Evolutionary conservation across 306 rosid genomes (phyloP).

Genomic region (Quercus robur): DNA sequence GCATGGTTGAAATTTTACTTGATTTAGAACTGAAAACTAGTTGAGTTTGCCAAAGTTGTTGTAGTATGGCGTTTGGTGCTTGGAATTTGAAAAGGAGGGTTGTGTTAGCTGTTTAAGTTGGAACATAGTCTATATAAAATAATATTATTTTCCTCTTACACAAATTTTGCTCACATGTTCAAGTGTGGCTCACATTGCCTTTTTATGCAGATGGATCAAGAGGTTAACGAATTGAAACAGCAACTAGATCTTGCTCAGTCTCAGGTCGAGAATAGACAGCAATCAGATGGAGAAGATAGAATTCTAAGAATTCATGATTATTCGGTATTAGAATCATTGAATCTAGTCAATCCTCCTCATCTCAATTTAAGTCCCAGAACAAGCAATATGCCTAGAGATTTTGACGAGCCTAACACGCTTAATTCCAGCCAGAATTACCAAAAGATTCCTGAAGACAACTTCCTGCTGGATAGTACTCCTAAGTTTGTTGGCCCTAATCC

Average conservation of each 20-base stretch:
- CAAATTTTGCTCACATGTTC: neutral
- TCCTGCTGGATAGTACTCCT: conserved; percentile 50
- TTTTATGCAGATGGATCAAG: conserved; percentile 60
- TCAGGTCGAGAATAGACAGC: conserved; percentile 49
- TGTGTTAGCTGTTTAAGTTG: neutral
- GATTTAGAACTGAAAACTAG: neutral
- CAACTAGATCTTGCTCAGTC: conserved; percentile 77
- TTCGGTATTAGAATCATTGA: conserved; percentile 28
- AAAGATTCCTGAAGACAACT: conserved; percentile 41
- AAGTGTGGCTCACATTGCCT: neutral
- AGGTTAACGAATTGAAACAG: conserved; percentile 64
- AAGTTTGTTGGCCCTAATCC: conserved; percentile 47
- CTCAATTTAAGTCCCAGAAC: neutral
- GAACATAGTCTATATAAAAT: neutral
- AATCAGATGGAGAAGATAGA: conserved; percentile 37
- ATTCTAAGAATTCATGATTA: conserved; percentile 26
- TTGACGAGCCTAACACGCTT: conserved; percentile 14
- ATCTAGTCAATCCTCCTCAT: conserved; percentile 15
- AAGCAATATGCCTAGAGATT: conserved; percentile 13
- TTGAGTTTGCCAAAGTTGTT: neutral
- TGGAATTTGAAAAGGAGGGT: neutral
- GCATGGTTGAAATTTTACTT: neutral
- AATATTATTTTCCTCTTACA: neutral
- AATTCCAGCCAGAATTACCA: conserved; percentile 28
- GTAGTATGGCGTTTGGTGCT: neutral